Base-by-base conservation (phyloP, 2,329 filamentous ascomycete species). In the Colletotrichum sublineola region DNA sequence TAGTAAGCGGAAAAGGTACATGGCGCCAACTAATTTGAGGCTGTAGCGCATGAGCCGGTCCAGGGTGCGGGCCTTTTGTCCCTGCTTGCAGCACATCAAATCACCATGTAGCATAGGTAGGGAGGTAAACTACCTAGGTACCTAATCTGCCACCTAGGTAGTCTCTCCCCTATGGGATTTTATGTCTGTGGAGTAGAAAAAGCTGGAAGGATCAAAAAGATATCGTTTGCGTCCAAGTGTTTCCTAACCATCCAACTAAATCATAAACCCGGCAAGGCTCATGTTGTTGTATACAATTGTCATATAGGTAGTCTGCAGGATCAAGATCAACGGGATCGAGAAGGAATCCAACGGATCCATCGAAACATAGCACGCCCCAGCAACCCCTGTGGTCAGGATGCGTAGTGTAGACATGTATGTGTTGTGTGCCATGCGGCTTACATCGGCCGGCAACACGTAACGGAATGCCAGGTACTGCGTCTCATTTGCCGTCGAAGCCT, bases 401-500 rank as follows among this genome's bases (percentile, higher is more conserved):
- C 38, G 38, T 11, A 40, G 9, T 24, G 38, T 40, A 40, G 9
- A 11, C 12, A 40, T 11, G 24, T 24, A 24, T 24, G 24, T 24
- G 24, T 24, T 20, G 44, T 33, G 12, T n/a, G 18, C 6, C n/a
- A 18, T 50, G 42, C 38, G 31, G 12, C 44, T 63, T 48, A n/a
- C 33, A 40, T 24, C 33, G 33, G 5, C 31, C 44, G 61, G n/a
- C 55, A 60, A 18, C 24, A 12, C 18, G 44, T 61, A 57, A 71
- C 52, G 57, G 52, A 60, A 71, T 63, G 52, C 44, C 24, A 24
- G 24, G 24, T 63, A 53, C 65, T 42, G 57, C 58, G 52, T 33
- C 52, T 38, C 15, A 18, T 36, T 33, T 44, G 48, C 48, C 14
- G 52, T 55, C 31, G 29, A n/a, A 33, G 29, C 24, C 24, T 24